Evolutionary conservation across 306 rosid species (phyloP).

Genomic region (Cotoneaster glaucophyllus): DNA sequence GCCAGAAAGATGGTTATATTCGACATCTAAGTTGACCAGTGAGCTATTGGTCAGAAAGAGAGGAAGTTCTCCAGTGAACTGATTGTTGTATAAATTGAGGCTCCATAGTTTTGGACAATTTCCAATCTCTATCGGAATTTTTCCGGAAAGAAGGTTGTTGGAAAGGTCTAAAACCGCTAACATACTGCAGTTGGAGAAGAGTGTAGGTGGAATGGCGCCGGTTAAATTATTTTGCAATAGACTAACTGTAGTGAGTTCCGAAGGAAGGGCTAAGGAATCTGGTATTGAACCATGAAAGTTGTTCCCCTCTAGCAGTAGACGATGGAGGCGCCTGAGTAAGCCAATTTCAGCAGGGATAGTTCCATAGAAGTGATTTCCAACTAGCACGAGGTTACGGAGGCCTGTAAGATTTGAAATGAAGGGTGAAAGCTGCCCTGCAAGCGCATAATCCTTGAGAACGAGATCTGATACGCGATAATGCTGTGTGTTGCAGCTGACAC

Average conservation of each 20-base stretch:
- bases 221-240: constrained; percentile 25
- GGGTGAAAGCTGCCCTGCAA: constrained; percentile 52
- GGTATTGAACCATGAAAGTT: constrained; percentile 48
- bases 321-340: constrained; percentile 34
- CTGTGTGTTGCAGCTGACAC: constrained; percentile 22
- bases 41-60: constrained; percentile 30
- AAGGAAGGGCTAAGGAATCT: constrained; percentile 34
- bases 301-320: constrained; percentile 36
- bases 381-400: constrained; percentile 31
- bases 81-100: constrained; percentile 54
- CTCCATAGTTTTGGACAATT: constrained; percentile 48
- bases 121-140: constrained; percentile 55
- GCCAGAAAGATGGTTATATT: constrained; percentile 45
- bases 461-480: constrained; percentile 39
- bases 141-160: constrained; percentile 40
- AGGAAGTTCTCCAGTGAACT: constrained; percentile 52
- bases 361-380: constrained; percentile 36
- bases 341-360: constrained; percentile 41
- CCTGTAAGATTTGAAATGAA: constrained; percentile 62
- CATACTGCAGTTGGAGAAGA: constrained; percentile 54
- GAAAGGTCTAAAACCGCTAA: constrained; percentile 42
- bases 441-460: constrained; percentile 15
- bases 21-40: constrained; percentile 40
- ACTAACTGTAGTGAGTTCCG: constrained; percentile 26
- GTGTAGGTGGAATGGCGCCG: constrained; percentile 43